These are phyloP conservation scores for Ambispora gerdemannii DNA, from an alignment of 192 early-diverging fungal genomes.

Conservation along the genomic window DNA sequence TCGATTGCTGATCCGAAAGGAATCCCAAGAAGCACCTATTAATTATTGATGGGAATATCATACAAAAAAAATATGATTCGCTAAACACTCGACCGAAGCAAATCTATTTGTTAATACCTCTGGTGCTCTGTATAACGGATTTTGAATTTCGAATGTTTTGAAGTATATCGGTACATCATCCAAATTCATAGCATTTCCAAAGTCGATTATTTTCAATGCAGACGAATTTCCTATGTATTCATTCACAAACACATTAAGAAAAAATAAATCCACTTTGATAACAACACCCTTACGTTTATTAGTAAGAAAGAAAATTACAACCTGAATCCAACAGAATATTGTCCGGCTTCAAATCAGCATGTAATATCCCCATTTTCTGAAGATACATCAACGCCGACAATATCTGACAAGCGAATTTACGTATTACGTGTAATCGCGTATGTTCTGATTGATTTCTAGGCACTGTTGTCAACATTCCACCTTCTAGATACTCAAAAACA, in stretches of 20 bases:
- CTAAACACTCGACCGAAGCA: neutral
- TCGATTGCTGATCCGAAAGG: slow-evolving; percentile 19
- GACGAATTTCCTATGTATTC: neutral
- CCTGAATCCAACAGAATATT: slow-evolving; percentile 6
- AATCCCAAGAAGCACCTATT: slow-evolving; percentile 7
- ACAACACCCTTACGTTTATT: neutral
- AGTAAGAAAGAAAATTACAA: neutral
- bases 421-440: neutral
- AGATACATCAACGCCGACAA: slow-evolving; percentile 14
- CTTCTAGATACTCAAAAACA: slow-evolving; percentile 17
- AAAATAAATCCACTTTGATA: neutral
- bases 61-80: neutral
- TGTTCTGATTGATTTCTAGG: neutral
- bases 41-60: neutral
- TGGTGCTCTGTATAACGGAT: slow-evolving; percentile 9
- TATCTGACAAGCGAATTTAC: slow-evolving; percentile 15
- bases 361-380: slow-evolving; percentile 4
- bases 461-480: neutral
- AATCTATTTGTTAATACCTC: neutral
- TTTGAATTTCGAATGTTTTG: slow-evolving; percentile 20
- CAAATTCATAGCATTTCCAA: slow-evolving; percentile 19
- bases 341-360: slow-evolving; percentile 16
- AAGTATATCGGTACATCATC: neutral
- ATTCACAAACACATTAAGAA: neutral
- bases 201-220: neutral